phyloP scores from a whole-genome alignment of 371 early-diverging fungal species.

The Mortierella sp. region DNA sequence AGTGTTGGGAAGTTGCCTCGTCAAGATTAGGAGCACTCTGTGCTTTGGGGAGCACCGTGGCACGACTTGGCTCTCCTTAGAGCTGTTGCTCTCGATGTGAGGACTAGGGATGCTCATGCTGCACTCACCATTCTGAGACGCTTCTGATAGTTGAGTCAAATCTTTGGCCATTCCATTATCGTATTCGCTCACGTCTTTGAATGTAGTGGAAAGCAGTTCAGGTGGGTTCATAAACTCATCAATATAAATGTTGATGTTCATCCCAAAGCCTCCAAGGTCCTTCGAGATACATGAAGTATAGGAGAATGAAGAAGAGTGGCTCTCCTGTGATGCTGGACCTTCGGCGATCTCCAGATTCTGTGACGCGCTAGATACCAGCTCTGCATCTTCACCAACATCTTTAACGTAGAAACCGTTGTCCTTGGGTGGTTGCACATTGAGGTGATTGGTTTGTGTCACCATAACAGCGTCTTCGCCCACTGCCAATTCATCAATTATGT shows the following conservation, averaged over 20 bases:
- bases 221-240: background rate
- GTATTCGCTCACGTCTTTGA: background rate
- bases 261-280: background rate
- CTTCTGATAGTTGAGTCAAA: background rate
- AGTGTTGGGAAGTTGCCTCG: background rate
- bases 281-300: background rate
- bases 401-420: no score
- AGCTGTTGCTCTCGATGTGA: background rate
- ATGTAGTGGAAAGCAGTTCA: background rate
- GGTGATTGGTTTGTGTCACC: background rate
- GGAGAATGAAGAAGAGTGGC: background rate
- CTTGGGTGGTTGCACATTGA: background rate
- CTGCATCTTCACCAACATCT: no score
- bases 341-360: background rate
- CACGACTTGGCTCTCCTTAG: background rate
- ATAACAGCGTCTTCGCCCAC: background rate
- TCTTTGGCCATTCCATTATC: background rate
- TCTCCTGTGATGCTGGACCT: background rate
- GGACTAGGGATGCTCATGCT: background rate
- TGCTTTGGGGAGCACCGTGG: background rate
- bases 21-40: background rate
- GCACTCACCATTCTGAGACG: no score
- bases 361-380: background rate
- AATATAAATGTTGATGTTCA: background rate
- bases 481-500: background rate